These are phyloP conservation scores for Croton laevigatus DNA, from an alignment of 441 rosid genomes.

Conservation along the genomic window DNA sequence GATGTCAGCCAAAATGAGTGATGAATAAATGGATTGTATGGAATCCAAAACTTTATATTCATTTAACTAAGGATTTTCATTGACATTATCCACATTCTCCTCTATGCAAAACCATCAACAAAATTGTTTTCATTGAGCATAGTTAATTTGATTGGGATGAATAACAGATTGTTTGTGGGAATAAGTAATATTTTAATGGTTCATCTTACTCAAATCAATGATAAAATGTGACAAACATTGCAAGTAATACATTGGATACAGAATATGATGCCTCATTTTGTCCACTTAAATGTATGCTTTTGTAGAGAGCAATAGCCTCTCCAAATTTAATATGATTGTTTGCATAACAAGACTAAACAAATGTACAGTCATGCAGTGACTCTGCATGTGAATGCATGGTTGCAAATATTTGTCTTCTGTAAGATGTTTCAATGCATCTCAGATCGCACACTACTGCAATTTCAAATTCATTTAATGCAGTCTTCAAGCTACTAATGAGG, in stretches of 20 bases:
- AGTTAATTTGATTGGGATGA: constrained; percentile 1
- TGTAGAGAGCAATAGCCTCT: neutral
- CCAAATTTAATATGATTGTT: neutral
- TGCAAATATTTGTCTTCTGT: neutral
- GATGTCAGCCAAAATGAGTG: neutral
- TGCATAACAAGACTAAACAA: neutral
- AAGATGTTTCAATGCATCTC: neutral
- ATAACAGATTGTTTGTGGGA: neutral
- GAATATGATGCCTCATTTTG: neutral
- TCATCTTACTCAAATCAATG: neutral
- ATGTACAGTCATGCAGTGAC: neutral
- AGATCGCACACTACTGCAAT: neutral
- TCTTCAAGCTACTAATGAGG: neutral
- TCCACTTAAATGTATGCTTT: neutral
- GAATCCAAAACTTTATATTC: neutral
- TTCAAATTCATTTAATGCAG: neutral
- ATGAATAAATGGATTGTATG: neutral
- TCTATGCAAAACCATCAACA: neutral
- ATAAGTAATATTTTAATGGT: neutral
- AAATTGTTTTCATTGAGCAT: neutral
- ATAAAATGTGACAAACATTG: neutral
- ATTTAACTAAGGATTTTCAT: neutral
- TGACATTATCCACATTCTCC: neutral
- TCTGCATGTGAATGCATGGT: neutral
- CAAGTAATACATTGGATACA: neutral